Base-by-base conservation (phyloP, 1,139 yeast genomes). In the Geotrichum bryndzae region DNA sequence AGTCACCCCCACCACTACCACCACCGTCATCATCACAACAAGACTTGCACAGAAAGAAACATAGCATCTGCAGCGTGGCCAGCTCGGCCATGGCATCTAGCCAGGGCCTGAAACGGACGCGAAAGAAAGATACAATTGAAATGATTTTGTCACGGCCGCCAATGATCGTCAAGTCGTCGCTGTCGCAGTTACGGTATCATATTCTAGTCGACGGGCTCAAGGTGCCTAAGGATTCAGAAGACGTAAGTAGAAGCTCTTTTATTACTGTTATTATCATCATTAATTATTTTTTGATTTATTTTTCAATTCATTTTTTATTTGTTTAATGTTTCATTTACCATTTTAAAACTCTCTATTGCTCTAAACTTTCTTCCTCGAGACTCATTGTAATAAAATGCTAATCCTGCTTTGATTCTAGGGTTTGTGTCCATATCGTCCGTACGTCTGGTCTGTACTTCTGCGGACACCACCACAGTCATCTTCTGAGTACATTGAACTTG, bases 371-470 rank as follows among this genome's bases (percentile, higher is more conserved):
- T 41, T 57, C 8, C 23, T 33, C 45, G 33, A 53, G 27, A 15
- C 31, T 51, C 22, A 3, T 70, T 27, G 2, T 18, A 41, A n/a
- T n/a, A 5, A 41, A 51, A n/a, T n/a, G 22, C 48, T 41, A 41
- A 41, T 18, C 48, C 13, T 18, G n/a, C 7, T 15, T 41, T 41
- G 23, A 1, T 41, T 33, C 10, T 72, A 72, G 66, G 79, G 72
- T 15, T 69, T 74, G 29, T 82, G 92, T 69, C 85, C 95, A 0
- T 86, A 89, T 70, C 75, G 97, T 63, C 77, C 84, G 25, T 86
- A 87, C 66, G 89, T 90, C 1, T 91, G 97, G 97, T 83, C 94
- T 1, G 86, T 91, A 23, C 77, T 91, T 27, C 77, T 87, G 29
- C 79, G 90, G 54, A 85, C 84, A 0, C 83, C 87, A 1, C 86